Conservation (phyloP, 2,329 filamentous ascomycete species). For the Alternaria infectoria region DNA sequence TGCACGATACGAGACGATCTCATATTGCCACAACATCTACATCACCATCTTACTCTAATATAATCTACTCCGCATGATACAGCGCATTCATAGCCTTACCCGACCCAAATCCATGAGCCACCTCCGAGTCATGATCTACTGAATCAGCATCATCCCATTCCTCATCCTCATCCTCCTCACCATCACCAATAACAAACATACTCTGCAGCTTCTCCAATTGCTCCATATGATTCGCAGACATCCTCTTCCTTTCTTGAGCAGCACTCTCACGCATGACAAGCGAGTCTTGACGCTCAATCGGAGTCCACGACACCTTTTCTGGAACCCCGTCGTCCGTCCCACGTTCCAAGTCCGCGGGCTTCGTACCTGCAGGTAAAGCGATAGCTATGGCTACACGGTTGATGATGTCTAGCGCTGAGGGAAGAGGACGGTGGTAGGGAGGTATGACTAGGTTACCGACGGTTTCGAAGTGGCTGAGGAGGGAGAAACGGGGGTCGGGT, state of each 20-base stretch:
- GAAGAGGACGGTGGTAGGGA: not conserved
- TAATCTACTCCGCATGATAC: not conserved
- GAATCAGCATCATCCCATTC: not conserved
- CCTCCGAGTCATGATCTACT: too few relatives aligned
- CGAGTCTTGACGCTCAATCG: not conserved
- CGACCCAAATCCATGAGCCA: not conserved
- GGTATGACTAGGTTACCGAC: not conserved
- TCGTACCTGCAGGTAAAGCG: not conserved
- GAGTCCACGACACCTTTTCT: not conserved
- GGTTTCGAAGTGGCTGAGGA: not conserved
- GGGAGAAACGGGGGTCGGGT: too few relatives aligned
- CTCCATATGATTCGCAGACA: not conserved
- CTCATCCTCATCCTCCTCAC: not conserved
- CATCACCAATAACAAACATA: not conserved
- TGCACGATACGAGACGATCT: too few relatives aligned
- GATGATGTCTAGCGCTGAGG: not conserved
- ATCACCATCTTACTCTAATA: too few relatives aligned
- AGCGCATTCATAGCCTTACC: not conserved
- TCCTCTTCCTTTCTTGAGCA: not conserved
- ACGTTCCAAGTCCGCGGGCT: not conserved
- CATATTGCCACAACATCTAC: too few relatives aligned
- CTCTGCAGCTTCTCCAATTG: not conserved
- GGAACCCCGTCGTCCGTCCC: fast-evolving
- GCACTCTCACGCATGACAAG: not conserved
- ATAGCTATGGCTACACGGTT: not conserved